Percentiles rank a stretch among this genome's conserved stretches.
Evolutionary conservation across 2,329 filamentous ascomycete species (phyloP).

Genomic region (Periconia digitata): DNA sequence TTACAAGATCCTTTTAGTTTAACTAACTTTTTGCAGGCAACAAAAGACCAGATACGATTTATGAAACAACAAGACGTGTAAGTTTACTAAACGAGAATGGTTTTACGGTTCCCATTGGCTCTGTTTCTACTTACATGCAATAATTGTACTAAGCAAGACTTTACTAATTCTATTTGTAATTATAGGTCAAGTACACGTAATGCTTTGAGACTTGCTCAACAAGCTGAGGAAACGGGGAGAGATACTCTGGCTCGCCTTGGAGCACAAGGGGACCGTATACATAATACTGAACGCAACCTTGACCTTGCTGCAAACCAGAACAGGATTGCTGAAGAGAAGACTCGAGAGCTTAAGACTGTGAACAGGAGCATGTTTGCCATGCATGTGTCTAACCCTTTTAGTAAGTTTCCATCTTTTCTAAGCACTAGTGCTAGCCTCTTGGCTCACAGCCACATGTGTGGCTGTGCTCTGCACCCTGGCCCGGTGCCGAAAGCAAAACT

Average conservation of each 20-base stretch:
- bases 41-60: slow-evolving; percentile 71
- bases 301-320: slow-evolving; percentile 79
- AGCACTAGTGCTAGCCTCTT: too few species aligned
- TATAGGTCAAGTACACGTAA: slow-evolving; percentile 56
- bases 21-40: background rate
- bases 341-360: slow-evolving; percentile 78
- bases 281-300: slow-evolving; percentile 59
- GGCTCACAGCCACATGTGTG: background rate
- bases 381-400: slow-evolving; percentile 66
- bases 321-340: slow-evolving; percentile 75
- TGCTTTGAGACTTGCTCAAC: slow-evolving; percentile 61
- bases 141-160: slow-evolving; percentile 68
- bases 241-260: slow-evolving; percentile 33
- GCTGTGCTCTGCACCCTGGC: too few species aligned
- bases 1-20: background rate
- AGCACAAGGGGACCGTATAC: slow-evolving; percentile 41
- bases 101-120: too few species aligned
- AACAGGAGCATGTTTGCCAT: slow-evolving; percentile 92
- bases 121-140: too few species aligned
- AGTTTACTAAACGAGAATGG: too few species aligned
- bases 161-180: slow-evolving; percentile 35
- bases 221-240: slow-evolving; percentile 70
- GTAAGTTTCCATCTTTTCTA: too few species aligned
- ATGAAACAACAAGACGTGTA: slow-evolving; percentile 58
- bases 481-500: too few species aligned